Conservation (phyloP, 2,329 filamentous ascomycete genomes). For the Kalaharituber pfeilii region DNA sequence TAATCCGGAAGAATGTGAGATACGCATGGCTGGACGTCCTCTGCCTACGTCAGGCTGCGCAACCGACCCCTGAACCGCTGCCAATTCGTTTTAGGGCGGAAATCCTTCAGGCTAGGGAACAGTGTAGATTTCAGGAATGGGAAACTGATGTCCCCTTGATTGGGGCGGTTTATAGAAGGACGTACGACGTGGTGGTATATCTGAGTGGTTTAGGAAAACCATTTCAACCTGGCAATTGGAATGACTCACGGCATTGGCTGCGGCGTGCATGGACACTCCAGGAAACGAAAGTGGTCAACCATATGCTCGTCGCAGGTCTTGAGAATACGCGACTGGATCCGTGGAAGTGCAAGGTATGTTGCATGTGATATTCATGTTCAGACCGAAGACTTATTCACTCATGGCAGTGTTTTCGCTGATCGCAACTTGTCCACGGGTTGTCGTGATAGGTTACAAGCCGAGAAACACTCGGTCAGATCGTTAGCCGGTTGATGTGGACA, state of each 20-base stretch:
- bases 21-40: conserved; percentile 6
- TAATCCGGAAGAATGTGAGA: background rate
- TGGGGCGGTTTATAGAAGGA: background rate
- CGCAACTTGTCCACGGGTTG: background rate
- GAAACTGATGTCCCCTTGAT: conserved; percentile 4
- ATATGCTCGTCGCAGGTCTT: background rate
- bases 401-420: background rate
- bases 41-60: conserved; percentile 1
- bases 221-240: conserved; percentile 1
- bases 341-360: background rate
- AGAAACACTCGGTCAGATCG: background rate
- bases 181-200: background rate
- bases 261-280: conserved; percentile 4
- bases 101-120: background rate
- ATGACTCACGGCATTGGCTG: background rate
- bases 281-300: background rate
- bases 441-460: background rate
- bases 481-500: background rate
- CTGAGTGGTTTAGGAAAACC: conserved; percentile 3
- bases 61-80: background rate
- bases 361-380: background rate
- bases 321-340: background rate
- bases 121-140: conserved; percentile 1
- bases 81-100: background rate
- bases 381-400: background rate